Evolutionary conservation across 352 stramenopile species (phyloP).

Genomic region (Aphanomyces euteiches): DNA sequence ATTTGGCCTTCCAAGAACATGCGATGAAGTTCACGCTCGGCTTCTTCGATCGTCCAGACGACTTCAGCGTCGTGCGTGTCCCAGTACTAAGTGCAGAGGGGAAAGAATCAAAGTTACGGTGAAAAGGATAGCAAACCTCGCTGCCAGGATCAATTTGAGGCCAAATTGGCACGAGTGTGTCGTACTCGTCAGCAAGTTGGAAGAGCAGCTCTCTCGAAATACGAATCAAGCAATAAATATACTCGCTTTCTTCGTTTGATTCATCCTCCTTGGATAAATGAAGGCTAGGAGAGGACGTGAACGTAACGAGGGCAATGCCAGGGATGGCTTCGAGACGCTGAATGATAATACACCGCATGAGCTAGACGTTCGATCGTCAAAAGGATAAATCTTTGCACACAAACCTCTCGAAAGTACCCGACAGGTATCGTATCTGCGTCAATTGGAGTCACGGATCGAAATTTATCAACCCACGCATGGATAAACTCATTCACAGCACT

Average conservation of each 20-base stretch:
- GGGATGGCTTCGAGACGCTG: slow-evolving; percentile 53
- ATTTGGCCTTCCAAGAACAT: slow-evolving; percentile 68
- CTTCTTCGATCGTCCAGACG: slow-evolving; percentile 41
- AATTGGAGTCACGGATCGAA: slow-evolving; percentile 49
- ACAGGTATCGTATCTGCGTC: slow-evolving; percentile 49
- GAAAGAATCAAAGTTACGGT: neutral
- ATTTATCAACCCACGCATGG: slow-evolving; percentile 57
- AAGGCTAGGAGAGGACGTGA: slow-evolving; percentile 20
- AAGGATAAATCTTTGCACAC: neutral
- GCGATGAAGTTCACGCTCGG: slow-evolving; percentile 63
- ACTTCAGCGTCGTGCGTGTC: slow-evolving; percentile 33
- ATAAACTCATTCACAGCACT: slow-evolving; percentile 49
- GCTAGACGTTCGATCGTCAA: slow-evolving; percentile 9
- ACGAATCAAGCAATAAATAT: slow-evolving; percentile 26
- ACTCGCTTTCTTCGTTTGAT: slow-evolving; percentile 3
- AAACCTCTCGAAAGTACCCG: slow-evolving; percentile 47
- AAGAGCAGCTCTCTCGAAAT: slow-evolving; percentile 38
- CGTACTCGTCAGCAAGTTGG: slow-evolving; percentile 44
- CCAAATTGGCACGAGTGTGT: slow-evolving; percentile 46
- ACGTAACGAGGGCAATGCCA: slow-evolving; percentile 43
- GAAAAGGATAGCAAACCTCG: slow-evolving; percentile 2
- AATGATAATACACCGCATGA: slow-evolving; percentile 64
- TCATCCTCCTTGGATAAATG: neutral
- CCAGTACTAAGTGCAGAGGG: slow-evolving; percentile 36
- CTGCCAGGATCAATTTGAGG: slow-evolving; percentile 46